Base-by-base conservation (phyloP, 371 early-diverging fungal genomes). In the Lichtheimia ornata region DNA sequence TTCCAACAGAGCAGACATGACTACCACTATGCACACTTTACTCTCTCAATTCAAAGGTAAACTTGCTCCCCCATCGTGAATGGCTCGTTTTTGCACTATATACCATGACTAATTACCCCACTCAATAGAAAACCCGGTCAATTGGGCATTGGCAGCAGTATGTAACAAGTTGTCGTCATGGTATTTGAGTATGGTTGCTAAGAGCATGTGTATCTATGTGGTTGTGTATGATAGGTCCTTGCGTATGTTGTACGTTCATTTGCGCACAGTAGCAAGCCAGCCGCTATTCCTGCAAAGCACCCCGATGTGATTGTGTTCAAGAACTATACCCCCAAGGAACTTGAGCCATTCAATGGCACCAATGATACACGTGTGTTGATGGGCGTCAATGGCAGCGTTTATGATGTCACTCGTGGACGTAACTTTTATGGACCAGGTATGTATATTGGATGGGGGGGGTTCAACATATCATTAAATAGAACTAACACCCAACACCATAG, bases 351-450 rank as follows among this genome's bases (percentile, higher is more conserved):
- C 66, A 83, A 89, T 57, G 86, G 85, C 22, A 73, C 78, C 24
- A 43, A 54, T 4, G 61, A 62, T 50, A 64, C 69, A 13, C 84
- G 84, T 14, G 91, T 97, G 47, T 81, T 89, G 35, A 87, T 96
- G 79, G 94, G 81, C 1, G 89, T 96, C 15, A 88, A 88, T 57
- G 93, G 95, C 11, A 84, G 87, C 15, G 92, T 96, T 14, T 97
- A 88, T 69, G 97, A 97, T 67, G 97, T 97, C 6, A 87, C 92
- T 3, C 73, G 82, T 15, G 95, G 96, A 17, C 77, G 86, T 12
- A 87, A 84, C 57, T 96, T 95, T 72, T 97, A 97, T 66, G 97
- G 96, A 0, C 97, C 96, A 53, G 94, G 92, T 90, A 79, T 56
- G 30, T 49, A 28, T 4, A 28, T 28, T 28, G 28, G 28, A 7